Conservation (phyloP, 2,329 filamentous ascomycete genomes). For the Calonectria henricotiae region DNA sequence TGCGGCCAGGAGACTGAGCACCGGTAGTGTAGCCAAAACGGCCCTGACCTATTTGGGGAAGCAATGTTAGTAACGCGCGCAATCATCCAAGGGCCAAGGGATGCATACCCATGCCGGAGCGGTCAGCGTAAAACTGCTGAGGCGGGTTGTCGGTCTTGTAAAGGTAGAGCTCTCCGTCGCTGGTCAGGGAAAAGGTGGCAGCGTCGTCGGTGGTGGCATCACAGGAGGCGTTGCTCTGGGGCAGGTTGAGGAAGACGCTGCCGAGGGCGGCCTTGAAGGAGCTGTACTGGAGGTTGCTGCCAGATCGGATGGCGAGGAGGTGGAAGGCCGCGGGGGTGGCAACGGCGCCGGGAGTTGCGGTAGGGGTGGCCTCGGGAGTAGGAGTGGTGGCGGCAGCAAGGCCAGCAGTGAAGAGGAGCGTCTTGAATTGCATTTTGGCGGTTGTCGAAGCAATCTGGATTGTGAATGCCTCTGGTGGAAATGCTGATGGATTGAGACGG, state of each 20-base stretch:
- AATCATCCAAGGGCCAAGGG: neutral
- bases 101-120: slow-evolving; percentile 72
- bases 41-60: slow-evolving; percentile 64
- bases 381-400: slow-evolving; percentile 28
- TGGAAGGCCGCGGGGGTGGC: slow-evolving; percentile 58
- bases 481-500: neutral
- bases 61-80: slow-evolving; percentile 14
- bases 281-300: slow-evolving; percentile 65
- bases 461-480: too few relatives aligned
- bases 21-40: slow-evolving; percentile 69
- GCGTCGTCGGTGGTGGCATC: slow-evolving; percentile 56
- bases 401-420: slow-evolving; percentile 42
- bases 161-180: slow-evolving; percentile 66
- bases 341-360: neutral
- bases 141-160: slow-evolving; percentile 59
- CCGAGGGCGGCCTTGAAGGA: slow-evolving; percentile 62
- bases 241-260: slow-evolving; percentile 63
- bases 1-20: slow-evolving; percentile 57
- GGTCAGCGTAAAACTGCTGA: slow-evolving; percentile 71
- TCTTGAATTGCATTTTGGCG: slow-evolving; percentile 47
- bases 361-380: neutral
- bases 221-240: slow-evolving; percentile 67
- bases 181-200: slow-evolving; percentile 65
- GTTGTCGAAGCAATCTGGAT: neutral
- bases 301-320: slow-evolving; percentile 67